Percentiles rank a stretch among this genome's conserved stretches.
These are phyloP conservation scores for Beauveria sp. DNA, from an alignment of 2,329 filamentous ascomycete genomes.

Conservation along the genomic window DNA sequence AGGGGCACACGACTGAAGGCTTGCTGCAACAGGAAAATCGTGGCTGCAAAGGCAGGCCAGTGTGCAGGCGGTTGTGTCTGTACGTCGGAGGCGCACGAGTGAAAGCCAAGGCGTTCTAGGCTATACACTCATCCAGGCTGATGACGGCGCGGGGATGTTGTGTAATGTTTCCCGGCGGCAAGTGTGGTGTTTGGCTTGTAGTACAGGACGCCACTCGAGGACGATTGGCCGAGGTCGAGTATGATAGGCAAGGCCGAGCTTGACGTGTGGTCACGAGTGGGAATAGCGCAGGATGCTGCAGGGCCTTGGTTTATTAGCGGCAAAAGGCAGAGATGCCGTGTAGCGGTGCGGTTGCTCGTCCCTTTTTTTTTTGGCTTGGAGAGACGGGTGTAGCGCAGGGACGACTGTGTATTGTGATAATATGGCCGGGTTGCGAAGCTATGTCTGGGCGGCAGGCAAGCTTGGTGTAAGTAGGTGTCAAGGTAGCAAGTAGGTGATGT, in stretches of 20 bases:
- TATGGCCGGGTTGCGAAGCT: neutral
- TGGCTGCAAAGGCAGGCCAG: neutral
- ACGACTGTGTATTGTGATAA: neutral
- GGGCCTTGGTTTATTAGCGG: neutral
- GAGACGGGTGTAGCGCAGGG: neutral
- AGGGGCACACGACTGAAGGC: constrained; percentile 5
- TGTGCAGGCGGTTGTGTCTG: neutral
- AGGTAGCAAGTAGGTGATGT: neutral
- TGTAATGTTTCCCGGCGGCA: neutral
- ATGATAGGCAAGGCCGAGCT: neutral
- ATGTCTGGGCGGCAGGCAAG: neutral
- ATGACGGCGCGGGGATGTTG: neutral
- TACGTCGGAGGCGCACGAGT: neutral
- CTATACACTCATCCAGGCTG: neutral
- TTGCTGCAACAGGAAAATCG: neutral
- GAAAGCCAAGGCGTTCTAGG: neutral
- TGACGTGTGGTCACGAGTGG: neutral
- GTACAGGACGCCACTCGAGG: neutral
- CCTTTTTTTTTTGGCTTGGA: too few relatives aligned
- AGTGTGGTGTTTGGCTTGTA: neutral
- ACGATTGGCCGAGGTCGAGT: neutral
- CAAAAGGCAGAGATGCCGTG: neutral
- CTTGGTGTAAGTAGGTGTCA: too few relatives aligned
- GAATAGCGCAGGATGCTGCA: neutral
- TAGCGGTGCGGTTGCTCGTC: neutral